A percentile compares a stretch with the other conserved stretches of the same genome.
Evolutionary conservation across 1,284 basidiomycete species (phyloP).

Genomic region (Lentinus polychrous): DNA sequence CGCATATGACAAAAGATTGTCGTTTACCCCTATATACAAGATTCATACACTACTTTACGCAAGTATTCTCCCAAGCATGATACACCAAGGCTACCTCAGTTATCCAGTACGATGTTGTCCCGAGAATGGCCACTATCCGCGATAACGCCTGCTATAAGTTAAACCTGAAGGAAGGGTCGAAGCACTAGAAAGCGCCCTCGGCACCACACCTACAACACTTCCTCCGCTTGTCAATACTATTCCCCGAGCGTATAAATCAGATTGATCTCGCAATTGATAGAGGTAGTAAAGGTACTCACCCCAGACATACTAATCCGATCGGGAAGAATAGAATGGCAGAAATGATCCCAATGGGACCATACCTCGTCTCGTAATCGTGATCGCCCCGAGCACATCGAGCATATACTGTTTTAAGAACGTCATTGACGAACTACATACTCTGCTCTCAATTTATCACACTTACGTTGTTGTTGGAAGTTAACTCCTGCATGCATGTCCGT

Average conservation of each 20-base stretch:
- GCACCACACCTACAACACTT: slow-evolving; percentile 2
- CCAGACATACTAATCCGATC: slow-evolving; percentile 1
- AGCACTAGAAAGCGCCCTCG: background rate
- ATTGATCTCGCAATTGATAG: background rate
- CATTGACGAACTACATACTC: background rate
- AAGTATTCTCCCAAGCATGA: too few relatives aligned
- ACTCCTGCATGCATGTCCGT: background rate
- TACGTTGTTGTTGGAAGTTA: slow-evolving; percentile 4
- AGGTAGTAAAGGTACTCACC: background rate
- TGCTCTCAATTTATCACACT: background rate
- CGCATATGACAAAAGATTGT: too few relatives aligned
- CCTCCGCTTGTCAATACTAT: slow-evolving; percentile 1
- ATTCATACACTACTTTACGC: too few relatives aligned
- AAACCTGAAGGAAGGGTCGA: too few relatives aligned
- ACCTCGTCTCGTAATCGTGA: slow-evolving; percentile 1
- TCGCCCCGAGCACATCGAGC: slow-evolving; percentile 5
- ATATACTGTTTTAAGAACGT: background rate
- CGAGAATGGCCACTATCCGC: too few relatives aligned
- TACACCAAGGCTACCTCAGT: too few relatives aligned
- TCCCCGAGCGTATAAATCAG: background rate
- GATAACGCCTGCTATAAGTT: too few relatives aligned
- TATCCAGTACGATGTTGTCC: too few relatives aligned
- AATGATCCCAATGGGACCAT: slow-evolving; percentile 3
- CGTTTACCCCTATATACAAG: too few relatives aligned
- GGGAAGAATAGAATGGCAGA: slow-evolving; percentile 3